Evolutionary conservation across 306 rosid genomes (phyloP).

Genomic region (Begonia masoniana): DNA sequence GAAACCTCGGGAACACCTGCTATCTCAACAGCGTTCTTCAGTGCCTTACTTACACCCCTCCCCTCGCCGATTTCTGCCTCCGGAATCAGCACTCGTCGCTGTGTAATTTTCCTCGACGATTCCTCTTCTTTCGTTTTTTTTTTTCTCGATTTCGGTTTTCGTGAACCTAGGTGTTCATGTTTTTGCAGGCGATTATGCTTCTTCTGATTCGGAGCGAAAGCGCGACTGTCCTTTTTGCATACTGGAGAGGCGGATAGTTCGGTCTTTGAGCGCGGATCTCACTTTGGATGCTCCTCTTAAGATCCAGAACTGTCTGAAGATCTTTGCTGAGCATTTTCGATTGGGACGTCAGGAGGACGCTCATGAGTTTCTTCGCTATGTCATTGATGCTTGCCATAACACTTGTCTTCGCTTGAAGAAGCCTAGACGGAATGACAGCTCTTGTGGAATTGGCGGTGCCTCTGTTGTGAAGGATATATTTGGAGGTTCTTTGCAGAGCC

Average conservation of each 20-base stretch:
- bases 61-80: slow-evolving; percentile 99
- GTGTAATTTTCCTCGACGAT: slow-evolving; percentile 18
- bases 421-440: slow-evolving; percentile 29
- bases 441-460: slow-evolving; percentile 1
- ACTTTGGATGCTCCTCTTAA: slow-evolving; percentile 51
- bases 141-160: not conserved
- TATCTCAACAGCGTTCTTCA: slow-evolving; percentile 98
- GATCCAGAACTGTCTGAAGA: slow-evolving; percentile 66
- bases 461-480: slow-evolving; percentile 82
- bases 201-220: slow-evolving; percentile 31
- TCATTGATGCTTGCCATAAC: slow-evolving; percentile 92
- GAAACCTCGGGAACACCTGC: slow-evolving; percentile 92
- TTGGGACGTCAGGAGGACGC: slow-evolving; percentile 95
- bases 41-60: slow-evolving; percentile 98
- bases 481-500: slow-evolving; percentile 97
- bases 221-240: slow-evolving; percentile 84
- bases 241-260: slow-evolving; percentile 67
- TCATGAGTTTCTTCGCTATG: slow-evolving; percentile 85
- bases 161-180: not conserved
- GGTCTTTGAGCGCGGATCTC: slow-evolving; percentile 58
- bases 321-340: slow-evolving; percentile 69
- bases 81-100: slow-evolving; percentile 60
- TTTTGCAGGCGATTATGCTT: slow-evolving; percentile 66
- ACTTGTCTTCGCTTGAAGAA: slow-evolving; percentile 86
- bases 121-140: too few species aligned